These are phyloP conservation scores for Chernovozyma sophiae-reginae DNA, from an alignment of 1,139 yeast species.

Conservation along the genomic window DNA sequence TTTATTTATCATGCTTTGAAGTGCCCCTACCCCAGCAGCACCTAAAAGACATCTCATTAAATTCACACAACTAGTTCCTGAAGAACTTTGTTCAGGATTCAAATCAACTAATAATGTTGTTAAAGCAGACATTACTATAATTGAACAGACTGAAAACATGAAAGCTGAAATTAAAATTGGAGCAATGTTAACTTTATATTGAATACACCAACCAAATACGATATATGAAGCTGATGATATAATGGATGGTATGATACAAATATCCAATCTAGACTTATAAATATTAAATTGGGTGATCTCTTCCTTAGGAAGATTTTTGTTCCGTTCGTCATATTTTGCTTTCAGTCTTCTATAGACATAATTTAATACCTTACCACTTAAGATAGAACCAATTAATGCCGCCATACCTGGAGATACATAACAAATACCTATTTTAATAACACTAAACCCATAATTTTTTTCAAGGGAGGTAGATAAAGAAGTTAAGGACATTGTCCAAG, in stretches of 20 bases:
- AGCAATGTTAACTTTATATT: conserved; percentile 20
- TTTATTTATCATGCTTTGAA: conserved; percentile 16
- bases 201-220: conserved; percentile 40
- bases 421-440: conserved; percentile 34
- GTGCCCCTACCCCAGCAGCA: conserved; percentile 20
- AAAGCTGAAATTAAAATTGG: conserved; percentile 30
- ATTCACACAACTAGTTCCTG: conserved; percentile 27
- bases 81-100: conserved; percentile 26
- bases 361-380: conserved; percentile 27
- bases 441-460: conserved; percentile 25
- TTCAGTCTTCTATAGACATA: conserved; percentile 22
- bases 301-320: conserved; percentile 11
- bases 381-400: conserved; percentile 28
- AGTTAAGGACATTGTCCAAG: conserved; percentile 36
- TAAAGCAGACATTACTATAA: conserved; percentile 20
- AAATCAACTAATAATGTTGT: conserved; percentile 29
- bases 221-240: conserved; percentile 23
- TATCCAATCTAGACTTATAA: conserved; percentile 23
- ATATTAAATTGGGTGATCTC: conserved; percentile 25
- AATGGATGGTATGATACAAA: conserved; percentile 23
- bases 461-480: conserved; percentile 30
- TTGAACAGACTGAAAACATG: conserved; percentile 21
- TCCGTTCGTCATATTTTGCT: conserved; percentile 16
- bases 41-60: conserved; percentile 16
- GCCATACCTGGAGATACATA: conserved; percentile 38